Conservation (phyloP, 352 stramenopile genomes). For the Pythium myriotylum region DNA sequence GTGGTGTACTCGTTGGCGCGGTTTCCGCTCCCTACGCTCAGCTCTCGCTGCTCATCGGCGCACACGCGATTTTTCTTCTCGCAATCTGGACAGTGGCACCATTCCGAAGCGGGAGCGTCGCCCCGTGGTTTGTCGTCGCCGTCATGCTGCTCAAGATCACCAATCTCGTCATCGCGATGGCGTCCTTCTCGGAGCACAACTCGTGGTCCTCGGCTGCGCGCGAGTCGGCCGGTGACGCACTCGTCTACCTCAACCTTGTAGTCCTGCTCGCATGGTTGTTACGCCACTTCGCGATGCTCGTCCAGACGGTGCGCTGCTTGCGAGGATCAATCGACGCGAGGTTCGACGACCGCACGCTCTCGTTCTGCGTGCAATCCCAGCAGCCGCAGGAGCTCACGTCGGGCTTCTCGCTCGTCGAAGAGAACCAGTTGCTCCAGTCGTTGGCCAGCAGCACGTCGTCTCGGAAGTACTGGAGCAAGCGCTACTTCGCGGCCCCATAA, state of each 20-base stretch:
- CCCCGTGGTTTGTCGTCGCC: slow-evolving; percentile 20
- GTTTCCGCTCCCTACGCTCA: neutral
- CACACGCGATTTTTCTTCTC: slow-evolving; percentile 27
- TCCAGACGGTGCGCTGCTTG: slow-evolving; percentile 8
- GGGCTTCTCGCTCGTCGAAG: neutral
- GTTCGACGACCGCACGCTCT: neutral
- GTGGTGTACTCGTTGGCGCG: slow-evolving; percentile 26
- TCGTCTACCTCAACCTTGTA: slow-evolving; percentile 26
- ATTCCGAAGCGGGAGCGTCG: slow-evolving; percentile 19
- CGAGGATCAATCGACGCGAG: neutral
- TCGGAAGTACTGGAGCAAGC: neutral
- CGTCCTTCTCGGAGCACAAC: slow-evolving; percentile 8
- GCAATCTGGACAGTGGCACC: slow-evolving; percentile 20
- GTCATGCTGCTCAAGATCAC: slow-evolving; percentile 25
- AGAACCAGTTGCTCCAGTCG: neutral
- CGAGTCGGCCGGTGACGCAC: slow-evolving; percentile 10
- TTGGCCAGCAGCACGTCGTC: neutral
- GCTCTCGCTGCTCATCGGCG: slow-evolving; percentile 21
- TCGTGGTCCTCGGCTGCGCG: neutral
- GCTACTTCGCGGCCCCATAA: neutral
- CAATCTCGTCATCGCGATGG: slow-evolving; percentile 20
- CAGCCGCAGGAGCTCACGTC: slow-evolving; percentile 8
- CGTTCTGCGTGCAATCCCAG: slow-evolving; percentile 1
- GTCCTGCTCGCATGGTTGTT: slow-evolving; percentile 26
- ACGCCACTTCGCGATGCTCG: slow-evolving; percentile 12